Percentiles rank a stretch among this genome's conserved stretches.
These are phyloP conservation scores for Hypoxylon fuscum DNA, from an alignment of 495 filamentous ascomycete genomes.

Conservation along the genomic window DNA sequence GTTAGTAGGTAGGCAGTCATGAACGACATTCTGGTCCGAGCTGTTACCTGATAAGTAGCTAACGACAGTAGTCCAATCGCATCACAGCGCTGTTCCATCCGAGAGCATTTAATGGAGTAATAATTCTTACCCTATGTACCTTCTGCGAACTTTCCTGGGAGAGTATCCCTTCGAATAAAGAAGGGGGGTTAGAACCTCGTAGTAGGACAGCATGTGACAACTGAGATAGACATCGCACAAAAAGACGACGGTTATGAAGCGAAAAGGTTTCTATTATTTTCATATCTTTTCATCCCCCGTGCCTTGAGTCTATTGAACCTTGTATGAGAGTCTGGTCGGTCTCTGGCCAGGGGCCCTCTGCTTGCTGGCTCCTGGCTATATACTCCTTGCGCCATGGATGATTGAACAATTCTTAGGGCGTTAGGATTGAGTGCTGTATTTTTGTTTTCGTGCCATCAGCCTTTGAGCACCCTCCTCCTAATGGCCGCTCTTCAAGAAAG, in stretches of 20 bases:
- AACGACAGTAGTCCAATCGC: too few relatives aligned
- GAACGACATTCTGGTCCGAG: too few relatives aligned
- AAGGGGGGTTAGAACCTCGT: too few relatives aligned
- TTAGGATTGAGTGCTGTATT: constrained; percentile 10
- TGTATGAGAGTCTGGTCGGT: constrained; percentile 7
- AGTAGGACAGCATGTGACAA: too few relatives aligned
- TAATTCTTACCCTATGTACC: too few relatives aligned
- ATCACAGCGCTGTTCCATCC: too few relatives aligned
- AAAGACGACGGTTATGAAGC: background rate
- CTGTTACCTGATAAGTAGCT: too few relatives aligned
- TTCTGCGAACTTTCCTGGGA: too few relatives aligned
- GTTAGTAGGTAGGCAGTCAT: too few relatives aligned
- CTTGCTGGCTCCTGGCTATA: constrained; percentile 11
- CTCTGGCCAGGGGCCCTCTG: background rate
- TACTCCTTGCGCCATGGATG: constrained; percentile 7
- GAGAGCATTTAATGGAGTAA: too few relatives aligned
- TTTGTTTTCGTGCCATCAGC: constrained; percentile 1
- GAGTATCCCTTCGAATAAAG: too few relatives aligned
- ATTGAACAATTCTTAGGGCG: constrained; percentile 7
- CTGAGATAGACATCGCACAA: background rate
- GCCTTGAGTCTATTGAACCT: constrained; percentile 30
- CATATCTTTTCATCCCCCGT: constrained; percentile 12
- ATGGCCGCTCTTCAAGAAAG: constrained; percentile 12
- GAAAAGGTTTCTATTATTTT: constrained; percentile 32
- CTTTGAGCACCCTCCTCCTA: constrained; percentile 14